Evolutionary conservation across 1,284 basidiomycete species (phyloP).

Genomic region (Apiotrichum veenhuisii): DNA sequence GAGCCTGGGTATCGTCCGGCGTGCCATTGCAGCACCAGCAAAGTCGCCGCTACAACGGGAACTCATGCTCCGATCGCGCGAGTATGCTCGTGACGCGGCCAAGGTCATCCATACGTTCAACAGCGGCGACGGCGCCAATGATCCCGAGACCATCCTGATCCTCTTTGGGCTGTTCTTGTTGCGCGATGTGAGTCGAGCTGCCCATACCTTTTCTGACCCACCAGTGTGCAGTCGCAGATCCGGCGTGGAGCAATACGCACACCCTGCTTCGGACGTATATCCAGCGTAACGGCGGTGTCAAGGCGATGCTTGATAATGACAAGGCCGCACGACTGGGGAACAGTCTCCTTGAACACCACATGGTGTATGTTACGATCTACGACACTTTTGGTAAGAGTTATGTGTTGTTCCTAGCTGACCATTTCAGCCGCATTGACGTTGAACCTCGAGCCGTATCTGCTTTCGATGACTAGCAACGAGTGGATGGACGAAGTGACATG

Average conservation of each 20-base stretch:
- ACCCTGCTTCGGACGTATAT: slow-evolving; percentile 2
- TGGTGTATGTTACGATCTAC: slow-evolving; percentile 14
- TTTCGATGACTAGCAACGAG: not conserved
- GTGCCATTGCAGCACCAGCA: slow-evolving; percentile 5
- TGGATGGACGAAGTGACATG: slow-evolving; percentile 15
- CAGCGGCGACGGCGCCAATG: slow-evolving; percentile 2
- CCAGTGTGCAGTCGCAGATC: slow-evolving; percentile 13
- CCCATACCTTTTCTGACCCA: not conserved
- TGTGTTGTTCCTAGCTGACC: not conserved
- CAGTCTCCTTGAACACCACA: slow-evolving; percentile 14
- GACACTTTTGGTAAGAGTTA: slow-evolving; percentile 10
- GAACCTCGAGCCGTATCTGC: slow-evolving; percentile 7
- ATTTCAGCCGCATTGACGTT: slow-evolving; percentile 5
- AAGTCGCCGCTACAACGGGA: slow-evolving; percentile 4
- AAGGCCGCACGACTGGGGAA: slow-evolving; percentile 1
- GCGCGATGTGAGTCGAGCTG: slow-evolving; percentile 9
- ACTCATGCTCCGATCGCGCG: slow-evolving; percentile 6
- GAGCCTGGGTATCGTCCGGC: slow-evolving; percentile 11
- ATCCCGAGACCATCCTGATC: slow-evolving; percentile 14
- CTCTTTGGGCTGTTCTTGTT: slow-evolving; percentile 13
- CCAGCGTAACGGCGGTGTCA: slow-evolving; percentile 8
- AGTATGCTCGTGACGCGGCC: slow-evolving; percentile 6
- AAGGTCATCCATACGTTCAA: slow-evolving; percentile 4
- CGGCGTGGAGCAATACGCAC: slow-evolving; percentile 12
- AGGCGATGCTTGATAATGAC: slow-evolving; percentile 8